Conservation (phyloP, 106 monocot genomes). For the Apostasia shenzhenica region DNA sequence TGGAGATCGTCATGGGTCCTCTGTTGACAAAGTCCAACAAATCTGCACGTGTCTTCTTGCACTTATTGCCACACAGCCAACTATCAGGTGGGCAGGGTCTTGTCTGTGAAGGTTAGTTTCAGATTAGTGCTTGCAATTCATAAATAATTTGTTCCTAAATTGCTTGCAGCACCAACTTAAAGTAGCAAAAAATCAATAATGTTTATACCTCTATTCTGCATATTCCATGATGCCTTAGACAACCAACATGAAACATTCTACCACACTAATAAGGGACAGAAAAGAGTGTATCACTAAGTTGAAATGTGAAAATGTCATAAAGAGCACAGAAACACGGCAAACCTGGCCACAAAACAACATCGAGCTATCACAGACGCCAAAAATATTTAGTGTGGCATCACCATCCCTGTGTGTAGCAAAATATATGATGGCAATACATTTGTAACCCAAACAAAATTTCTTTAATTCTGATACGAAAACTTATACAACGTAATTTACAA, state of each 20-base stretch:
- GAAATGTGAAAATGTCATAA: not conserved
- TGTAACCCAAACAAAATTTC: too few relatives aligned
- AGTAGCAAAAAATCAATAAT: not conserved
- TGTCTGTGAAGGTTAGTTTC: not conserved
- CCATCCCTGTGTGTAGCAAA: not conserved
- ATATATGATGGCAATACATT: too few relatives aligned
- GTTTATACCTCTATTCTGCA: not conserved
- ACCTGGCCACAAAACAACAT: slow-evolving; percentile 7
- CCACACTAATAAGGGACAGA: not conserved
- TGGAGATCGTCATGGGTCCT: not conserved
- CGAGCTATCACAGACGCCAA: not conserved
- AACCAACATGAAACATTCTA: slow-evolving; percentile 9
- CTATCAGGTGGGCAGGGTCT: not conserved
- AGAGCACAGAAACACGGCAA: not conserved
- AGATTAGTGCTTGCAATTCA: not conserved
- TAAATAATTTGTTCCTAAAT: not conserved
- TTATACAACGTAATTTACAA: too few relatives aligned
- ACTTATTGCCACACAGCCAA: slow-evolving; percentile 1
- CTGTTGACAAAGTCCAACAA: not conserved
- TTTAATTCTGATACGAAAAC: too few relatives aligned
- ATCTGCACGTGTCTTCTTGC: not conserved
- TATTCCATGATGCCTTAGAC: slow-evolving; percentile 6
- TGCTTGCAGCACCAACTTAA: not conserved
- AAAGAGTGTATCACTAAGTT: not conserved
- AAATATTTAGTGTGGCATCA: slow-evolving; percentile 4